A percentile compares a stretch with the other conserved stretches of the same genome.
Conservation (phyloP, 108 stramenopile genomes). For the Skeletonema grethae region DNA sequence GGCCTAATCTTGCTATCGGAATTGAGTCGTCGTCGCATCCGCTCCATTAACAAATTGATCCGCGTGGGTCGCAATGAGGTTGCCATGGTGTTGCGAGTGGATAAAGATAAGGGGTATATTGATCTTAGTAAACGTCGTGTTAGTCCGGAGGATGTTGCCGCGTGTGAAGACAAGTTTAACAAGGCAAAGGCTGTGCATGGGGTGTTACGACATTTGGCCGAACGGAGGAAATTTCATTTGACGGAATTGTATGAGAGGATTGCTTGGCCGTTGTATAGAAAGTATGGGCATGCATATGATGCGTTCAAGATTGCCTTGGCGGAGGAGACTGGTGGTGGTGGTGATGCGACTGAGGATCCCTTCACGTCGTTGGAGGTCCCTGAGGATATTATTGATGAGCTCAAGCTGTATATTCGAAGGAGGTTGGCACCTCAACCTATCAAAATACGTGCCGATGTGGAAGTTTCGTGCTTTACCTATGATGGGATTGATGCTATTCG, state of each 20-base stretch:
- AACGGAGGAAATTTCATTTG: constrained; percentile 84
- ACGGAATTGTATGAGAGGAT: constrained; percentile 95
- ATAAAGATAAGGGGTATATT: constrained; percentile 99
- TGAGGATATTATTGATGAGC: constrained; percentile 76
- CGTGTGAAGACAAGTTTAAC: constrained; percentile 97
- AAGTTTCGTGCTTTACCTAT: constrained; percentile 98
- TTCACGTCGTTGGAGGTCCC: constrained; percentile 77
- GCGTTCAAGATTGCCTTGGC: constrained; percentile 96
- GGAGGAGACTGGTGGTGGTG: constrained; percentile 57
- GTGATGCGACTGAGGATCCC: constrained; percentile 71
- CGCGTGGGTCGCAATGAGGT: constrained; percentile 98
- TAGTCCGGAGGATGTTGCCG: constrained; percentile 95
- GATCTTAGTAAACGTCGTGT: constrained; percentile 98
- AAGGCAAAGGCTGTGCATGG: constrained; percentile 98
- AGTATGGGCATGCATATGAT: constrained; percentile 98
- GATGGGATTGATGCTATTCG: constrained; percentile 99
- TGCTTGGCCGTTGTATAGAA: constrained; percentile 97
- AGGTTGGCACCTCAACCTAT: constrained; percentile 97
- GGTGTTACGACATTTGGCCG: constrained; percentile 94
- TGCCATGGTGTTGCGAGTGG: constrained; percentile 99
- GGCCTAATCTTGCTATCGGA: constrained; percentile 98
- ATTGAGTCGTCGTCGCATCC: constrained; percentile 96
- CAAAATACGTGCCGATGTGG: constrained; percentile 98
- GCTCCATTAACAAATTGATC: constrained; percentile 99
- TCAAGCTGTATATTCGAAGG: constrained; percentile 86